Conservation (phyloP, 2,329 filamentous ascomycete genomes). For the Fusarium ambrosium region DNA sequence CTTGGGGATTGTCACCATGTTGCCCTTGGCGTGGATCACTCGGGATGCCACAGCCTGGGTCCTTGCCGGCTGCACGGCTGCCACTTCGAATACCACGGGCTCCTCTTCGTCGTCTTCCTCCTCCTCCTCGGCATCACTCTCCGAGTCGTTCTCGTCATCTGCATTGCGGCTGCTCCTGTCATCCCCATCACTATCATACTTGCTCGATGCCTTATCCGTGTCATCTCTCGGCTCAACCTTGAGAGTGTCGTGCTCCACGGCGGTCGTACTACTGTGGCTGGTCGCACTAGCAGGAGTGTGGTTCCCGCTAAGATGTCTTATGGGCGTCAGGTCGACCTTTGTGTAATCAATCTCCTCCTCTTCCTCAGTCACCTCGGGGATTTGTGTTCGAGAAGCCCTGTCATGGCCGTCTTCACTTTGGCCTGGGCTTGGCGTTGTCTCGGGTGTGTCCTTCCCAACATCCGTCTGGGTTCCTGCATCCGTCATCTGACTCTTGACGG, state of each 20-base stretch:
- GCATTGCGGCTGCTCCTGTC: conserved; percentile 47
- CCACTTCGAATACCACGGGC: conserved; percentile 78
- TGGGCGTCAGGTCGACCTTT: conserved; percentile 66
- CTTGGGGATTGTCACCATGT: conserved; percentile 88
- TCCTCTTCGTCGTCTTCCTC: conserved; percentile 62
- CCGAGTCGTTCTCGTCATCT: conserved; percentile 42
- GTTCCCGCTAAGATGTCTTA: conserved; percentile 59
- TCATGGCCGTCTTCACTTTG: conserved; percentile 67
- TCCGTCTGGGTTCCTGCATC: conserved; percentile 76
- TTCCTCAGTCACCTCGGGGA: conserved; percentile 56
- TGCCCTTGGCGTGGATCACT: conserved; percentile 78
- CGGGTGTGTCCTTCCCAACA: conserved; percentile 61
- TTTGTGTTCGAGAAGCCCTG: conserved; percentile 56
- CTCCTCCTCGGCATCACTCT: conserved; percentile 32
- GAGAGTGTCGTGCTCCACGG: conserved; percentile 38
- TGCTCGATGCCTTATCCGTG: conserved; percentile 43
- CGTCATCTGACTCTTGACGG: conserved; percentile 78
- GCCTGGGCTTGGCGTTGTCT: conserved; percentile 67
- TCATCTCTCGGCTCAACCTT: conserved; percentile 43
- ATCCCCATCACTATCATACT: conserved; percentile 44
- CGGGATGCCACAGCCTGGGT: conserved; percentile 73
- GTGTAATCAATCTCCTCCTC: conserved; percentile 72
- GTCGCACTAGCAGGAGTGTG: conserved; percentile 37
- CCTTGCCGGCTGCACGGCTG: conserved; percentile 66
- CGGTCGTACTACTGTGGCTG: conserved; percentile 39